phyloP scores from a whole-genome alignment of 1,139 yeast genomes.

The Entelexis paramagnoliae region DNA sequence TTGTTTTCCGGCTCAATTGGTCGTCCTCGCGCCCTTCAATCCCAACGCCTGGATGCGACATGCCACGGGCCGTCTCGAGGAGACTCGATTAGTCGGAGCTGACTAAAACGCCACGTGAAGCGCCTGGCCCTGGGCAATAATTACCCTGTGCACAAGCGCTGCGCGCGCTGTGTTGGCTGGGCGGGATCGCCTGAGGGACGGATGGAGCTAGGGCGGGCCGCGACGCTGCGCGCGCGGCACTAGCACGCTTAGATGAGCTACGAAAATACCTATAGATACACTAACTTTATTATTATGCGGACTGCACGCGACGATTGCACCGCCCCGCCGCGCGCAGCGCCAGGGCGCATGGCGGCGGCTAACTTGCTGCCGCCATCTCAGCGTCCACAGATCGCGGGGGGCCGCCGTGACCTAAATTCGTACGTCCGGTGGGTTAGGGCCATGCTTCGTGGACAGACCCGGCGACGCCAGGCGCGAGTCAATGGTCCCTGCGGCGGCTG shows the following conservation, averaged over 20 bases:
- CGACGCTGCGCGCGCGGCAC: no score
- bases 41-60: neutral
- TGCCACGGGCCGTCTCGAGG: constrained; percentile 1
- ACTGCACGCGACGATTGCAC: no score
- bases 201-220: no score
- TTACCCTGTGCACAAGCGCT: neutral
- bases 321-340: no score
- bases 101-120: constrained; percentile 7
- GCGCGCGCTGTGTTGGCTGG: neutral
- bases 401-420: neutral
- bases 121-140: neutral
- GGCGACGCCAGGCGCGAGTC: neutral
- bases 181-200: neutral
- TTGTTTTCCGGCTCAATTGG: constrained; percentile 3
- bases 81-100: neutral
- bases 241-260: no score
- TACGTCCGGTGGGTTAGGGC: neutral
- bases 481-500: no score
- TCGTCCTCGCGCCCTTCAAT: neutral
- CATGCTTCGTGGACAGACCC: neutral
- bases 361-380: no score
- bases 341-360: no score
- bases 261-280: no score
- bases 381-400: neutral
- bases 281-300: no score